These are phyloP conservation scores for Sarocladiaceae sp. DNA, from an alignment of 2,329 filamentous ascomycete genomes.

Conservation along the genomic window DNA sequence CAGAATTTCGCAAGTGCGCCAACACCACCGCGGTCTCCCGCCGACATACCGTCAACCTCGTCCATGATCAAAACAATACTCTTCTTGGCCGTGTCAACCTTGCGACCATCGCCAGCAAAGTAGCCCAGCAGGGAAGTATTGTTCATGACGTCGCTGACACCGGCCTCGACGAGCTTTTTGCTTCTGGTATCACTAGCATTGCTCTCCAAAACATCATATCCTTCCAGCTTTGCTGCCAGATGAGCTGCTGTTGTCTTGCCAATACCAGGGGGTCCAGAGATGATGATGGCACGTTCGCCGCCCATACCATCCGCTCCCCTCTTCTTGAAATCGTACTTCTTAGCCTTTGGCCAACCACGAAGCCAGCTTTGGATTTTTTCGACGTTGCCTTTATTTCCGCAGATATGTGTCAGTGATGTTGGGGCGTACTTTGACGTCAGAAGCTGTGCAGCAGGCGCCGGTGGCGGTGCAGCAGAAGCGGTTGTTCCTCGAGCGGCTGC, in stretches of 20 bases:
- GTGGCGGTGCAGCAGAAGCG: conserved; percentile 17
- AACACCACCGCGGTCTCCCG: conserved; percentile 90
- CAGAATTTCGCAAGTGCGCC: conserved; percentile 90
- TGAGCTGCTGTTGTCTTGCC: conserved; percentile 97
- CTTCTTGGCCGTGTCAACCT: conserved; percentile 75
- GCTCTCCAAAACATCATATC: conserved; percentile 88
- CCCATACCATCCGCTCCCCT: conserved; percentile 81
- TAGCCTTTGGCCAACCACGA: conserved; percentile 69
- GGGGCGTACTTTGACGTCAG: conserved; percentile 97
- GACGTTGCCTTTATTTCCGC: conserved; percentile 85
- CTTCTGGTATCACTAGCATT: conserved; percentile 95
- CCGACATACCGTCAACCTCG: conserved; percentile 98
- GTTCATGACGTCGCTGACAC: conserved; percentile 83
- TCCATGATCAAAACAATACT: conserved; percentile 98
- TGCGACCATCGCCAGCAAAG: conserved; percentile 78
- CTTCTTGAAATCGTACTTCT: conserved; percentile 75
- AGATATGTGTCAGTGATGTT: conserved; percentile 77
- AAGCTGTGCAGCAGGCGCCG: conserved; percentile 54
- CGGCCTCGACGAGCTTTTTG: conserved; percentile 88
- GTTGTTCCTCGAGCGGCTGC: conserved; percentile 24
- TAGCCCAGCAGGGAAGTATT: conserved; percentile 90
- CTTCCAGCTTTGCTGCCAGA: conserved; percentile 84
- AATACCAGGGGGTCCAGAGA: conserved; percentile 91
- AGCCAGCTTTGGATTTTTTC: conserved; percentile 89
- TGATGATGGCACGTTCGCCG: conserved; percentile 79